Conservation (phyloP, 768 basidiomycete species). For the Panellus pusillus region DNA sequence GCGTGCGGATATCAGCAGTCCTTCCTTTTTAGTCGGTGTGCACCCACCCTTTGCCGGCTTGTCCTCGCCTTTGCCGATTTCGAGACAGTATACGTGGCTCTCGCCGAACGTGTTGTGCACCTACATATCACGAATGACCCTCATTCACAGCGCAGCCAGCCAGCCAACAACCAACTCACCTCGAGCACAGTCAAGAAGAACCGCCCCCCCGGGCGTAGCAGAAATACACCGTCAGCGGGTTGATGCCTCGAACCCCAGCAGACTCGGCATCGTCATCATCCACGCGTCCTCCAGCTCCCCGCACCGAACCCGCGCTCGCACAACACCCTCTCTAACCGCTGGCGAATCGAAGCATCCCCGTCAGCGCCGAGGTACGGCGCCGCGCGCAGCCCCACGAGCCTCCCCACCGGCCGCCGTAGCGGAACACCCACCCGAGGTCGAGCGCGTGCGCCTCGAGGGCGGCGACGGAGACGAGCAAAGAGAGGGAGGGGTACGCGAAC, state of each 20-base stretch:
- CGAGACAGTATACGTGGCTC: slow-evolving; percentile 59
- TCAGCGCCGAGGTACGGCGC: slow-evolving; percentile 42
- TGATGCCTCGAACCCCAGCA: slow-evolving; percentile 69
- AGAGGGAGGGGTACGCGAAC: too few relatives aligned
- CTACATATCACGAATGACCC: slow-evolving; percentile 30
- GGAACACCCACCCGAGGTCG: slow-evolving; percentile 54
- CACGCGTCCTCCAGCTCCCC: slow-evolving; percentile 51
- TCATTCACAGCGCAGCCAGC: background rate
- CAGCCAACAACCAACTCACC: slow-evolving; percentile 33
- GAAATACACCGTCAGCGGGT: slow-evolving; percentile 70
- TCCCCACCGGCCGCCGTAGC: slow-evolving; percentile 48
- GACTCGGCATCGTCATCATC: slow-evolving; percentile 76
- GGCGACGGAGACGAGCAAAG: slow-evolving; percentile 60
- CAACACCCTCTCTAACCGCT: slow-evolving; percentile 42
- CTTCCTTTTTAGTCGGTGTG: background rate
- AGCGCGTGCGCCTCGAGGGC: slow-evolving; percentile 49
- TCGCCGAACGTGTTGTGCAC: slow-evolving; percentile 78
- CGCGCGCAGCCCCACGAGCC: slow-evolving; percentile 49
- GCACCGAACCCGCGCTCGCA: slow-evolving; percentile 28
- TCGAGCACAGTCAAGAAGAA: slow-evolving; percentile 55
- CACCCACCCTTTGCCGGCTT: slow-evolving; percentile 33
- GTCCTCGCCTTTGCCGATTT: slow-evolving; percentile 48
- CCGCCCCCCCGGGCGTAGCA: slow-evolving; percentile 41
- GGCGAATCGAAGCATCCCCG: slow-evolving; percentile 31
- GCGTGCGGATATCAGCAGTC: background rate